Evolutionary conservation across 1,284 basidiomycete species (phyloP), one percentile per base, ranked within the genome.

Genomic region (Bondarzewia mesenterica): DNA sequence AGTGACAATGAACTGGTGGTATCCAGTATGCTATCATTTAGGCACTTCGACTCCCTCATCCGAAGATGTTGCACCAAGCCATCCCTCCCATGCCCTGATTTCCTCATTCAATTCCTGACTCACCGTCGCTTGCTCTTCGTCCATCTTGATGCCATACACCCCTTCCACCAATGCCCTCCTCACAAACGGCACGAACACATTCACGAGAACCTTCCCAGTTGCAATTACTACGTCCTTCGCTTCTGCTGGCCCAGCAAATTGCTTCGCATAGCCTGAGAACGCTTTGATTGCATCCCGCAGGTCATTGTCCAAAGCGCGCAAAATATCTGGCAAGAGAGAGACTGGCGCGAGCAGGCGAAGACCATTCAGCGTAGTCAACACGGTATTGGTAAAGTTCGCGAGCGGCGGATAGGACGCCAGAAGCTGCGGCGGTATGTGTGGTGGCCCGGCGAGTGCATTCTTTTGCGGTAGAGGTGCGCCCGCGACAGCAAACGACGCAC

Each of bases 291-390:
- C 67, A 21, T 63, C 61, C 1, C 65, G 70, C 4, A 93, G 66
- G 2, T 74, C 69, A 2, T 60, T 61, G 41, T 84, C 78, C 41
- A 89, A 68, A 4, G 70, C 61, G 0, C 57, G 56, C 1, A 71
- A 59, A 2, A 91, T 61, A 26, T 73, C 62, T 2, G 60, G 63
- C 42, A 75, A 67, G 37, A 83, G 70, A 37, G 71, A 69, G 6
- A 78, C 65, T 0, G 91, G 89, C 0, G 89, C 89, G 8, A 95
- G 74, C 7, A 93, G 70, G 1, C 93, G 84, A 12, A 97, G 72
- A 2, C 82, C 72, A 64, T 97, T 97, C 44, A 96, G 69, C 0
- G 85, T 74, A 1, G 78, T 72, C 4, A 93, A 71, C 27, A 93
- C 67, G 0, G 80, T 74, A 61, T 97, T 97, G 42, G 86, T 74